Percentiles rank a stretch among this genome's conserved stretches.
Evolutionary conservation across 805 yeast species (phyloP).

Genomic region (Wickerhamiella alocasiicola): DNA sequence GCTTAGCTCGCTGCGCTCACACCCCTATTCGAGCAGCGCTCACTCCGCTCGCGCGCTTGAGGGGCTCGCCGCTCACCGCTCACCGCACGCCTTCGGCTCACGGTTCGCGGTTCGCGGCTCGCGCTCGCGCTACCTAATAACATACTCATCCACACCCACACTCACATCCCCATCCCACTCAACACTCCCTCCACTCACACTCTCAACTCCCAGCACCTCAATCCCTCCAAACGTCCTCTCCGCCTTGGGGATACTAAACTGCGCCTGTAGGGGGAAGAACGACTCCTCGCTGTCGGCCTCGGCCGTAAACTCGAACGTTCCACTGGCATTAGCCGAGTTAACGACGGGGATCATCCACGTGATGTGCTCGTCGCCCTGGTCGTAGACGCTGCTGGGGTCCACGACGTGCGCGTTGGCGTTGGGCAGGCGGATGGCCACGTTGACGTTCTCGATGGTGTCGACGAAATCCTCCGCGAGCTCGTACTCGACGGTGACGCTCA

Average conservation of each 20-base stretch:
- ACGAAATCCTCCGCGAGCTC: slow-evolving; percentile 46
- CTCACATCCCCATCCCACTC: too few relatives aligned
- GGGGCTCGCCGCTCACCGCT: too few relatives aligned
- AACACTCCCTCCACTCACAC: too few relatives aligned
- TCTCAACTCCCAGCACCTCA: slow-evolving; percentile 46
- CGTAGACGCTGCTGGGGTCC: slow-evolving; percentile 25
- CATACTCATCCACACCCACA: too few relatives aligned
- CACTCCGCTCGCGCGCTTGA: too few relatives aligned
- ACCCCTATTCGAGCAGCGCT: too few relatives aligned
- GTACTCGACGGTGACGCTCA: slow-evolving; percentile 78
- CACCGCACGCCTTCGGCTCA: too few relatives aligned
- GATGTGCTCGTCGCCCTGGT: slow-evolving; percentile 58
- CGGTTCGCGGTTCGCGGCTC: too few relatives aligned
- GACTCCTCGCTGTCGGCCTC: slow-evolving; percentile 68
- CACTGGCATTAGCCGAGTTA: slow-evolving; percentile 36
- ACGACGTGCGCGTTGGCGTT: slow-evolving; percentile 42
- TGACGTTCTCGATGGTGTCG: slow-evolving; percentile 41
- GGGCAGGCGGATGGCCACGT: slow-evolving; percentile 54
- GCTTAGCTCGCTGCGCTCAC: too few relatives aligned
- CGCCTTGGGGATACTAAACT: slow-evolving; percentile 37
- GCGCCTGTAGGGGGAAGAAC: slow-evolving; percentile 76
- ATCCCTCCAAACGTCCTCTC: slow-evolving; percentile 51
- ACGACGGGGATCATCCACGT: slow-evolving; percentile 45
- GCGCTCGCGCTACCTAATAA: too few relatives aligned
- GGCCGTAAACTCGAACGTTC: slow-evolving; percentile 68